Evolutionary conservation across 2,329 filamentous ascomycete species (phyloP), one percentile per base, ranked within the genome.

Genomic region (Alternaria sp.): DNA sequence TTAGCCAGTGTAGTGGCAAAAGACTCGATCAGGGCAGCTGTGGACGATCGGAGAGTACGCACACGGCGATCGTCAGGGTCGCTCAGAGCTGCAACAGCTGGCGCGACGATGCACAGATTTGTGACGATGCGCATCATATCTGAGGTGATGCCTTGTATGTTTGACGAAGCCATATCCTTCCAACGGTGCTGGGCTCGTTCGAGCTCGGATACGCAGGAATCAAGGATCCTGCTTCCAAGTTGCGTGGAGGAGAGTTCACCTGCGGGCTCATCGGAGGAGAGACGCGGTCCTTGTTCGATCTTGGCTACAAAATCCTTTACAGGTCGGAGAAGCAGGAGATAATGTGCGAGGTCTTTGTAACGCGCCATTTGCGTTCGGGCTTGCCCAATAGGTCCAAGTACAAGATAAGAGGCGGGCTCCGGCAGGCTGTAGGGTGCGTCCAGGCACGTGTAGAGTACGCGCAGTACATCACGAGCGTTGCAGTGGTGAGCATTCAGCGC

Each of bases 371-470:
- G 78, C 14, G 82, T 71, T 79, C 82, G 85, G 20, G 81, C 78
- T 68, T 83, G 82, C 8, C 79, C 82, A 21, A 85, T 73, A 11
- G 74, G 64, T 4, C 82, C 82, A 66, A 83, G 79, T 0, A 78
- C 68, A 1, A 78, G 70, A 43, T 81, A 80, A 12, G 73, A 68
- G 6, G 72, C 64, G 47, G 67, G 44, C 12, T 64, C 54, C 6
- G 72, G 45, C 4, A 67, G 55, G 44, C 73, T 65, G 28, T 79
- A 75, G 5, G 78, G 61, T 43, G 83, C 80, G 64, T 92, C 92
- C 41, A 91, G 89, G 71, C 92, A 93, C 15, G 87, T 85, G 64
- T 88, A 83, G n/a, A 97, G 77, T 5, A 97, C 80, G 67, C 88
- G 88, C 41, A 92, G 80, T 21, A 97, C 78, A 67, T 94, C 88